Base-by-base conservation (phyloP, 2,329 filamentous ascomycete species). In the Scytalidium sp. region DNA sequence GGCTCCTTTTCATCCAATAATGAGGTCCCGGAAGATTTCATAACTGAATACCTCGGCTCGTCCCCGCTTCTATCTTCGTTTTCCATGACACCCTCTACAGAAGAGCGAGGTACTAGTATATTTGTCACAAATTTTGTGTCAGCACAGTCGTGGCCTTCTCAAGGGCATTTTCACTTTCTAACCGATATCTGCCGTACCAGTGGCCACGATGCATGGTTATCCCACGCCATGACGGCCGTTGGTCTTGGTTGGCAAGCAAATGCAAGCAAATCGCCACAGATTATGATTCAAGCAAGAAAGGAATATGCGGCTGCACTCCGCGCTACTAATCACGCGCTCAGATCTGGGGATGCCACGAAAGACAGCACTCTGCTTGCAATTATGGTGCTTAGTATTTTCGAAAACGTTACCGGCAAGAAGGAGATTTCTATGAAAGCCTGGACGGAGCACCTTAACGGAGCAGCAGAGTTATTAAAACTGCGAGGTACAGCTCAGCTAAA, bases 351-450 rank as follows among this genome's bases (percentile, higher is more conserved):
- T 50, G 71, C 71, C 3, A 60, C 71, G 51, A 74, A 75, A 52
- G 76, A 80, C 56, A 74, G 69, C 44, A 79, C 76, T 1, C 74
- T 80, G 70, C 70, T 79, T 10, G 71, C 74, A 2, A 70, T 79
- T 13, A 67, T 80, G 42, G 73, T 80, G 40, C 67, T 80, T 11
- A 72, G 75, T 42, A 73, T 75, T 3, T 79, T 76, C 53, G 76
- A 79, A 58, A 76, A 76, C 62, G 69, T 78, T 56, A 70, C 73
- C 8, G 75, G 74, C 19, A 22, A 47, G 6, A 46, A 21, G 19
- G 19, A 41, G 4, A 19, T 20, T 4, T 44, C 50, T 11, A 46
- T 32, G 11, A 7, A 67, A 43, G 74, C 75, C 3, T 80, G 76
- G 71, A 72, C 76, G 52, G 67, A 76, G 46, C 76, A 80, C 55